phyloP scores from a whole-genome alignment of 345 rosid genomes.

The Crucihimalaya himalaica region DNA sequence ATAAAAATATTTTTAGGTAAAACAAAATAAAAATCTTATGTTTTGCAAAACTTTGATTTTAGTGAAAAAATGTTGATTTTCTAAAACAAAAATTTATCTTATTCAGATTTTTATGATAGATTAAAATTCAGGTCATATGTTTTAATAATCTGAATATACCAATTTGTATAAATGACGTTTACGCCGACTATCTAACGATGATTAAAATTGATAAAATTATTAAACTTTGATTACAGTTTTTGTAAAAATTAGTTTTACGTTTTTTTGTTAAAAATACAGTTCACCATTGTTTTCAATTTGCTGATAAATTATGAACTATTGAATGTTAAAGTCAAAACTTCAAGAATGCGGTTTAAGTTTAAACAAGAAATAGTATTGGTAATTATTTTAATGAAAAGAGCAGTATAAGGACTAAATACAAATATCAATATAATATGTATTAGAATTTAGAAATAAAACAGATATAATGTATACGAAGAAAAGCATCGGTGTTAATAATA shows the following conservation, averaged over 20 bases:
- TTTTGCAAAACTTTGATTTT: background rate
- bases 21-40: too few relatives aligned
- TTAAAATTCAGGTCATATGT: background rate
- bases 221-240: background rate
- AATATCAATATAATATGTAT: background rate
- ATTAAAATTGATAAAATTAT: background rate
- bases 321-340: background rate
- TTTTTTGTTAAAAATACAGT: background rate
- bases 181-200: background rate
- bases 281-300: background rate
- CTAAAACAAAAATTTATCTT: too few relatives aligned
- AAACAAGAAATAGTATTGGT: background rate
- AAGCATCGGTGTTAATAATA: slow-evolving; percentile 23
- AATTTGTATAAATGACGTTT: background rate
- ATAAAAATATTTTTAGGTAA: too few relatives aligned
- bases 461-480: slow-evolving; percentile 23
- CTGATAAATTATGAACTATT: background rate
- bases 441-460: background rate
- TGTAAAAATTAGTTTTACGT: background rate
- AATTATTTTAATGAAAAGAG: background rate
- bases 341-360: background rate
- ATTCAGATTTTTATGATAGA: too few relatives aligned
- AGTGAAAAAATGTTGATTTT: too few relatives aligned
- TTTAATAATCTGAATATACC: background rate
- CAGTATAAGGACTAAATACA: slow-evolving; percentile 1